phyloP scores from a whole-genome alignment of 1,284 basidiomycete species.

The Apiotrichum sp. region DNA sequence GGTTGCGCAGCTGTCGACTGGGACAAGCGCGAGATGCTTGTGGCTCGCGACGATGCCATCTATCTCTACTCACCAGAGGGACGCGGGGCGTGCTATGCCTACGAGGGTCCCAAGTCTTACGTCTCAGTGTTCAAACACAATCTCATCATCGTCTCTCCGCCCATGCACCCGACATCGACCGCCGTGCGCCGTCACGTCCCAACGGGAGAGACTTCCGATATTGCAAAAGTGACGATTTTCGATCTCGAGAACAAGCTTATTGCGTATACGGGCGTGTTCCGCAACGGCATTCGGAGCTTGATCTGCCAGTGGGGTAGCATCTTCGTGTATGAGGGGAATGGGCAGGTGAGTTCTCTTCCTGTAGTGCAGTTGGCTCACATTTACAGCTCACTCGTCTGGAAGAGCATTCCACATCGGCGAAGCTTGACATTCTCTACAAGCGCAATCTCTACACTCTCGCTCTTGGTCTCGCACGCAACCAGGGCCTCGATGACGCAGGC shows the following conservation, averaged over 20 bases:
- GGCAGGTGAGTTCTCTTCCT: conserved; percentile 56
- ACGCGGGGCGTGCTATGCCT: conserved; percentile 77
- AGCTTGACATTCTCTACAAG: conserved; percentile 73
- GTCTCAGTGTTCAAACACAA: conserved; percentile 71
- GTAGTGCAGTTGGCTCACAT: neutral
- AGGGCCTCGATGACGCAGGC: conserved; percentile 62
- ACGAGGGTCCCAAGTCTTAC: conserved; percentile 59
- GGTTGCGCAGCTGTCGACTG: conserved; percentile 78
- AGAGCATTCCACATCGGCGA: conserved; percentile 71
- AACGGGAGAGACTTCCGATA: conserved; percentile 51
- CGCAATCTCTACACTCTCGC: conserved; percentile 70
- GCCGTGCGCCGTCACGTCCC: conserved; percentile 1
- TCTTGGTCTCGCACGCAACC: conserved; percentile 62
- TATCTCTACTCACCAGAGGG: conserved; percentile 81
- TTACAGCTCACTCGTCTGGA: conserved; percentile 64
- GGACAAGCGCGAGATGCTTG: conserved; percentile 64
- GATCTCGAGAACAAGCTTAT: conserved; percentile 91
- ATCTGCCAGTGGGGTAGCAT: conserved; percentile 72
- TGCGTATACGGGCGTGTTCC: conserved; percentile 71
- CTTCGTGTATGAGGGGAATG: conserved; percentile 68
- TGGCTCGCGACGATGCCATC: conserved; percentile 87
- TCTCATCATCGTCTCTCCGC: conserved; percentile 81
- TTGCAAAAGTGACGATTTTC: conserved; percentile 81
- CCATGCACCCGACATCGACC: conserved; percentile 60
- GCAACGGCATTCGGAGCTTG: conserved; percentile 69